Evolutionary conservation across 2,329 filamentous ascomycete species (phyloP), one percentile per base, ranked within the genome.

Genomic region (Remersonia thermophila): DNA sequence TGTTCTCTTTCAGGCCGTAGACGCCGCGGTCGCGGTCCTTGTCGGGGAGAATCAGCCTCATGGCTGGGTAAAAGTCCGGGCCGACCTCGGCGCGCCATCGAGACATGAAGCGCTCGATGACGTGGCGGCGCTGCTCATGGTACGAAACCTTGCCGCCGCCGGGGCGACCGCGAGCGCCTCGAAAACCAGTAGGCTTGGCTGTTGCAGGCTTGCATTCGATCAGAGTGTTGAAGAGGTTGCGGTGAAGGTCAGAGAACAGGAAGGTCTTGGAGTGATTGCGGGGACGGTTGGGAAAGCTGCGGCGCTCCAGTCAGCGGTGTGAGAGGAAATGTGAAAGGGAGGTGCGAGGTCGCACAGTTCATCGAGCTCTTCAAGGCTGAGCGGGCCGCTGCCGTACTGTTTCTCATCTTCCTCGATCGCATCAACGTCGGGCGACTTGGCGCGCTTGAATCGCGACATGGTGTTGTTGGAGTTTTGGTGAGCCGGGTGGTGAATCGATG

Each of bases 1-100:
- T 74, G 54, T 81, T 87, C 62, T 98, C 91, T 54, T 96, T 96
- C 28, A 98, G 66, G 1, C 89, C 85, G 51, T 96, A 98, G 65
- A 94, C 86, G 13, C 82, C 81, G 32, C 91, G 75, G 51, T 96
- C 86, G 27, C 86, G 76, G 53, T 98, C 91, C 54, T 93, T 93
- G 51, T 93, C 85, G 0, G 89, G 87, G 3, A 95, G 68, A 39
- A 96, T 94, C 32, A 98, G 71, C 14, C 91, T 78, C 57, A 98
- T 72, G 2, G 85, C 89, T 0, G 91, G 91, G 53, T 91, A 96
- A 50, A 98, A 83, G 57, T 98, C 91, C 48, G 84, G 65, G 17
- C 91, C 91, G 15, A 95, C 87, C 42, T 94, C 79, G 38, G 76
- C 75, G 27, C 87, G 75, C 91, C 91, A 98, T 55, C 76, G 71